Percentiles rank a stretch among this genome's conserved stretches.
Evolutionary conservation across 176 grass and related monocot species (phyloP).

Genomic region (Leersia perrieri): DNA sequence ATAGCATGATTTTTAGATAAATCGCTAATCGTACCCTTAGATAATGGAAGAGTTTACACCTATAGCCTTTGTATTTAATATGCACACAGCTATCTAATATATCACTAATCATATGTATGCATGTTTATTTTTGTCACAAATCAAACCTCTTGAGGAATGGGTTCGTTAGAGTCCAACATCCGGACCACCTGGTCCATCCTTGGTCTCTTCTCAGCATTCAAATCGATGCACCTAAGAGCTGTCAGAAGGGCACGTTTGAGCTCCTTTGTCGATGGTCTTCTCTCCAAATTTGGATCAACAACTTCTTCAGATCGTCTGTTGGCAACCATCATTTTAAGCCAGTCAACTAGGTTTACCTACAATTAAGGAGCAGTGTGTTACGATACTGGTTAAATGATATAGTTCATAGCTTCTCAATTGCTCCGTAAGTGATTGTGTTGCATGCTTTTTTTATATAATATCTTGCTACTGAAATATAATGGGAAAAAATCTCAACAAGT

Average conservation of each 20-base stretch:
- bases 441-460: background rate
- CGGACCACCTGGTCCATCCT: conserved; percentile 94
- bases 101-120: background rate
- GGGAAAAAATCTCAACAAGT: background rate
- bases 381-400: background rate
- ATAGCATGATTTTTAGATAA: too few species aligned
- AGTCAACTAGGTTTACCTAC: conserved; percentile 98
- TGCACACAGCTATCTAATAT: background rate
- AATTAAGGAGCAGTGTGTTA: conserved; percentile 17
- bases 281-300: conserved; percentile 84
- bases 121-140: background rate
- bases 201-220: conserved; percentile 89
- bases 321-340: conserved; percentile 99
- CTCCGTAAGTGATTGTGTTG: background rate
- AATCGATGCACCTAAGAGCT: conserved; percentile 88
- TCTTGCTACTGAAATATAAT: background rate
- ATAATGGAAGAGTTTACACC: background rate
- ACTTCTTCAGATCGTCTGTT: conserved; percentile 84
- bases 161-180: conserved; percentile 81
- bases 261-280: conserved; percentile 78
- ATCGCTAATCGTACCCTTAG: background rate
- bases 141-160: conserved; percentile 70
- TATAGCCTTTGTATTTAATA: background rate
- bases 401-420: background rate
- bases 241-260: conserved; percentile 89